Evolutionary conservation across 768 basidiomycete genomes (phyloP).

Genomic region (Paxillus rubicundulus): DNA sequence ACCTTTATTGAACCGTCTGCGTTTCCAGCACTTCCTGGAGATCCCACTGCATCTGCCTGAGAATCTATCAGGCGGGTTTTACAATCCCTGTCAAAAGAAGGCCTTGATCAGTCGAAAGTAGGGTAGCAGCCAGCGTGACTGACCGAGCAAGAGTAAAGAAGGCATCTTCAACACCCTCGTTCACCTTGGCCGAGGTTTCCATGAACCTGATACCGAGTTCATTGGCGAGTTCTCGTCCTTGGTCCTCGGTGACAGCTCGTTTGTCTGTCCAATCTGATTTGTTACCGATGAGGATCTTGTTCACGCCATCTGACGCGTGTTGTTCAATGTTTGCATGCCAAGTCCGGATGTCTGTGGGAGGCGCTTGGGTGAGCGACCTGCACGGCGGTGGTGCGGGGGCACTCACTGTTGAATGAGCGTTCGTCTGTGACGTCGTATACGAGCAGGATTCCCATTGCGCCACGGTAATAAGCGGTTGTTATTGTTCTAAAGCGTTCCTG

Average conservation of each 20-base stretch:
- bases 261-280: slow-evolving; percentile 99
- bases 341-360: slow-evolving; percentile 82
- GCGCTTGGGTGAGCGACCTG: background rate
- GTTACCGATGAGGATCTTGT: slow-evolving; percentile 99
- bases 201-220: slow-evolving; percentile 96
- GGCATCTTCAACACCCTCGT: slow-evolving; percentile 97
- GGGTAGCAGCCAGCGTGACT: slow-evolving; percentile 25
- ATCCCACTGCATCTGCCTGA: slow-evolving; percentile 60
- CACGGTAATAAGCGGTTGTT: slow-evolving; percentile 98
- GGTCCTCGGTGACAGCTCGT: slow-evolving; percentile 85
- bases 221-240: slow-evolving; percentile 87
- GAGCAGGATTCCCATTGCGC: slow-evolving; percentile 96
- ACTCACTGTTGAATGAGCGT: slow-evolving; percentile 91
- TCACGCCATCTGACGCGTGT: slow-evolving; percentile 97
- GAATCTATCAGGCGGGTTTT: slow-evolving; percentile 97
- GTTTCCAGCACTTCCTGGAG: slow-evolving; percentile 35
- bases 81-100: slow-evolving; percentile 68
- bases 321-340: slow-evolving; percentile 99
- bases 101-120: background rate
- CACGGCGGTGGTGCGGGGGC: slow-evolving; percentile 13
- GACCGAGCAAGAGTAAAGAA: slow-evolving; percentile 97
- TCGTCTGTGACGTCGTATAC: slow-evolving; percentile 99
- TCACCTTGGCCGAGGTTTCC: slow-evolving; percentile 96
- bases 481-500: slow-evolving; percentile 99
- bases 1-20: slow-evolving; percentile 63